Conservation (phyloP, 2,329 filamentous ascomycete species). For the Pezicula carpinea region DNA sequence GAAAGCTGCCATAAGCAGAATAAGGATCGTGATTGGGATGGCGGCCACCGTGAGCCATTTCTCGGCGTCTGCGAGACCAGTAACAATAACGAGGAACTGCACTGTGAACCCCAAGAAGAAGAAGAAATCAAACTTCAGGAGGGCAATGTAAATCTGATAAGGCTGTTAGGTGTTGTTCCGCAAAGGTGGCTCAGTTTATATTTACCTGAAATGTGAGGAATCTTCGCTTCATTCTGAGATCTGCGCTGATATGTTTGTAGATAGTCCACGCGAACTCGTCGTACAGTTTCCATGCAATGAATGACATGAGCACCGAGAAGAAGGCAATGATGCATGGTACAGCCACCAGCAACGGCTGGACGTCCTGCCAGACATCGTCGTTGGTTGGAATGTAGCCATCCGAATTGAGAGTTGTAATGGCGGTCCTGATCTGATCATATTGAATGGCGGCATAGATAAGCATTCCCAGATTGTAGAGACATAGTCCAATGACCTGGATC, state of each 20-base stretch:
- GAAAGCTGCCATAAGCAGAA: conserved; percentile 79
- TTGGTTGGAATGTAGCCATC: conserved; percentile 27
- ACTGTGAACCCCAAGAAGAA: conserved; percentile 99
- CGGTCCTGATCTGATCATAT: conserved; percentile 80
- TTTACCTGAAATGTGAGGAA: conserved; percentile 93
- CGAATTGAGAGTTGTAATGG: conserved; percentile 51
- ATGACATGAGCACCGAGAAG: conserved; percentile 66
- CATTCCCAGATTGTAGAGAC: conserved; percentile 85
- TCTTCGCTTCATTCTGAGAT: conserved; percentile 92
- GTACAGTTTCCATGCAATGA: conserved; percentile 90
- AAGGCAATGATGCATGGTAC: conserved; percentile 81
- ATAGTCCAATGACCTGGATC: conserved; percentile 95
- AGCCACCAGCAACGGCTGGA: conserved; percentile 74
- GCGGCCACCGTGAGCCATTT: conserved; percentile 84
- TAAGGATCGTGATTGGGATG: conserved; percentile 84
- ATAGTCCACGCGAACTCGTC: conserved; percentile 99
- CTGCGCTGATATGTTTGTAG: conserved; percentile 97
- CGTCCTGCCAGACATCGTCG: conserved; percentile 58
- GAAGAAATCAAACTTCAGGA: conserved; percentile 99
- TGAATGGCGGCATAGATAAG: conserved; percentile 92
- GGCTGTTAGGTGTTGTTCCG: conserved; percentile 8
- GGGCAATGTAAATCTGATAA: conserved; percentile 84
- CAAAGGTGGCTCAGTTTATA: neutral
- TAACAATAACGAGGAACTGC: conserved; percentile 93
- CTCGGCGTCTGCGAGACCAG: conserved; percentile 63